Evolutionary conservation across 805 yeast species (phyloP).

Genomic region (Wickerhamomyces tratensis): DNA sequence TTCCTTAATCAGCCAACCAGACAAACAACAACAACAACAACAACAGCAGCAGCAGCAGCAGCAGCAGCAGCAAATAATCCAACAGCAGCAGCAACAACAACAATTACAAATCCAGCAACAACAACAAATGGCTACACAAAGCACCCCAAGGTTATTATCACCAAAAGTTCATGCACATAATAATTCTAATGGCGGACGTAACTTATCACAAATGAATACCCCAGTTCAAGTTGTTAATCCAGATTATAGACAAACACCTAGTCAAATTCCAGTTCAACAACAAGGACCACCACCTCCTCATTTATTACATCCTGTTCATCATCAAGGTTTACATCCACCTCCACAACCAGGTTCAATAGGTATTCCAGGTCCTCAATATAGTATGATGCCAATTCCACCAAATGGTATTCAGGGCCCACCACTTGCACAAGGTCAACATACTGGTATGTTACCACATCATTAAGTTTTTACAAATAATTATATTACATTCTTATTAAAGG

Average conservation of each 20-base stretch:
- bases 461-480: too few relatives aligned
- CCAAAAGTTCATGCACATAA: not conserved
- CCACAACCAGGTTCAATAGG: not conserved
- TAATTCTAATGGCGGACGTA: too few relatives aligned
- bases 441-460: too few relatives aligned
- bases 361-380: too few relatives aligned
- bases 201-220: not conserved
- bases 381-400: too few relatives aligned
- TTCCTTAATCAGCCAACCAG: slow-evolving; percentile 6
- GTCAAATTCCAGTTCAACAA: slow-evolving; percentile 1
- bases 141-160: not conserved
- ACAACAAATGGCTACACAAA: slow-evolving; percentile 13
- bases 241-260: slow-evolving; percentile 4
- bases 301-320: too few relatives aligned
- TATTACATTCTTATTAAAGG: too few relatives aligned
- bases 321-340: not conserved
- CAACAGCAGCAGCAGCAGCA: slow-evolving; percentile 9
- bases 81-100: slow-evolving; percentile 6
- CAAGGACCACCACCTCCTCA: not conserved
- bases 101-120: slow-evolving; percentile 16
- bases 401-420: too few relatives aligned
- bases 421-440: too few relatives aligned
- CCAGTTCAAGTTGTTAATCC: not conserved
- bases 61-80: slow-evolving; percentile 11
- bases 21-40: slow-evolving; percentile 10